A percentile compares a stretch with the other conserved stretches of the same genome.
Evolutionary conservation across 352 stramenopile genomes (phyloP).

Genomic region (Pythium insidiosum): DNA sequence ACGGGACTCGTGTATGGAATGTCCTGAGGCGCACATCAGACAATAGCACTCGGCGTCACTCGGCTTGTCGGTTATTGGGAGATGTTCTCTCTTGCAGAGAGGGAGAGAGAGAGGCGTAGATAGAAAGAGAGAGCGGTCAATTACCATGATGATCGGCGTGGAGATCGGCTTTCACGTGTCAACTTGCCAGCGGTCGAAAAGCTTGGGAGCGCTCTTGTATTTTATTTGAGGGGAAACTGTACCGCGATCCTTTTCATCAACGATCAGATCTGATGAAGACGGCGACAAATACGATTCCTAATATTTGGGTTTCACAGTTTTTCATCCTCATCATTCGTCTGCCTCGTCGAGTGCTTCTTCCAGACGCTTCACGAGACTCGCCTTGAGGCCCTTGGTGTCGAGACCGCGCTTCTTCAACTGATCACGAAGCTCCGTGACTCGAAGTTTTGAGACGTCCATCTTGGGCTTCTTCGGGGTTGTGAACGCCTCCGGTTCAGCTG

Average conservation of each 20-base stretch:
- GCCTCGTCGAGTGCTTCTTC: conserved; percentile 32
- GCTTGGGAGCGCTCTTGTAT: conserved; percentile 4
- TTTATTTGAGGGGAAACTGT: too few species aligned
- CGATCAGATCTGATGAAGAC: too few species aligned
- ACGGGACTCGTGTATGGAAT: conserved; percentile 80
- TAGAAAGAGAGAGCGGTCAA: too few species aligned
- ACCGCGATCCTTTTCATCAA: too few species aligned
- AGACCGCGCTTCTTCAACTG: conserved; percentile 65
- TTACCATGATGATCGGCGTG: too few species aligned
- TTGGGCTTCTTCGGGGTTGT: conserved; percentile 11
- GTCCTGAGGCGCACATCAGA: conserved; percentile 26
- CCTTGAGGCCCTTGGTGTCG: conserved; percentile 67
- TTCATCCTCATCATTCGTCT: conserved; percentile 23
- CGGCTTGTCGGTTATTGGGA: conserved; percentile 19
- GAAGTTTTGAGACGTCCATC: conserved; percentile 35
- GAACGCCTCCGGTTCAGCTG: not conserved
- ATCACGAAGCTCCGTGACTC: conserved; percentile 49
- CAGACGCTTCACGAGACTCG: conserved; percentile 48
- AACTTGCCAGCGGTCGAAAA: conserved; percentile 8
- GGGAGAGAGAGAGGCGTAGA: too few species aligned
- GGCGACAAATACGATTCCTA: too few species aligned
- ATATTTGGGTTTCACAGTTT: too few species aligned
- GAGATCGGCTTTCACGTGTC: conserved; percentile 20
- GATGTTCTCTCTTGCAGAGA: too few species aligned
- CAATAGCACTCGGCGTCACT: not conserved